Base-by-base conservation (phyloP, 1,139 yeast species). In the Pichia kudriavzevii region DNA sequence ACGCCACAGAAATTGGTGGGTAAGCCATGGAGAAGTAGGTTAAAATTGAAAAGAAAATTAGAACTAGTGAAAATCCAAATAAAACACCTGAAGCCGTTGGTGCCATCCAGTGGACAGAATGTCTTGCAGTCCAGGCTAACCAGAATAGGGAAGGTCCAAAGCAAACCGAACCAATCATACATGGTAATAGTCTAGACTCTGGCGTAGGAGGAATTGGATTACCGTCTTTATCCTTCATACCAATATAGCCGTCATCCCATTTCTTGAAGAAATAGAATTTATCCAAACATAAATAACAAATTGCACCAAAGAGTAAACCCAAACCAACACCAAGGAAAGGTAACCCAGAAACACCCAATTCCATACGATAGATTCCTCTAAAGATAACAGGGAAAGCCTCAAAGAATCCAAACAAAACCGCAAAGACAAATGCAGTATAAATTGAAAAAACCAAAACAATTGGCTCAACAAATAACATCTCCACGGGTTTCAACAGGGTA, bases 301-400 rank as follows among this genome's bases (percentile, higher is more conserved):
- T 29, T 1, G 77, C 71, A 31, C 83, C 88, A 3, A 63, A 13
- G 35, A 72, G 41, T 44, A 79, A 63, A 12, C 88, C 88, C 26
- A 78, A 42, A 40, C 85, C 82, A 39, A 80, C 79, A 26, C 81
- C 81, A 30, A 79, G 59, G 53, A 79, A 79, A 3, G 87, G 71
- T 39, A 80, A 62, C 10, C 87, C 85, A 2, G 83, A 69, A 11
- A 71, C 59, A 40, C 85, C 88, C 8, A 63, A 46, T 24, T 53
- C 53, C 82, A 79, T 75, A 5, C 47, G 50, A 55, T 80, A 78
- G 17, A 66, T 71, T 23, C 79, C 80, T 49, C 72, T 62, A 59
- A 79, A 80, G 43, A 79, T 79, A 34, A 79, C 70, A 16, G 88
- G 88, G 59, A 69, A 79, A 2, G 87, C 85, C 56, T 79, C 88